Conservation (phyloP, 2,329 filamentous ascomycete species). For the Ophiostoma sp. region DNA sequence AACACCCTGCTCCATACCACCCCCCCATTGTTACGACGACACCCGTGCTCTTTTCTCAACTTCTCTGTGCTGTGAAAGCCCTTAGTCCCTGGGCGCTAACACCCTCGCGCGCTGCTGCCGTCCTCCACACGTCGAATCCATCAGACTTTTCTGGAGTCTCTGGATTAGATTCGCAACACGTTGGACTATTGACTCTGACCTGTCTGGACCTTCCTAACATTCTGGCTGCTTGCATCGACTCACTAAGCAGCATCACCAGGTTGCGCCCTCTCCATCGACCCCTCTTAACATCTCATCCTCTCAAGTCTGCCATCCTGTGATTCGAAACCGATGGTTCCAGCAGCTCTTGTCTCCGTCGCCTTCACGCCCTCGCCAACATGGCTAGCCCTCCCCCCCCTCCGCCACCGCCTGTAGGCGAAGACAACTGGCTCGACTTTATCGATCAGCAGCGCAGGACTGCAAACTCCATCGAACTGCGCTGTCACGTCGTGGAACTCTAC, state of each 20-base stretch:
- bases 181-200: background rate
- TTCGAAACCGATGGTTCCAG: conserved; percentile 25
- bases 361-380: conserved; percentile 26
- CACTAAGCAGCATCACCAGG: background rate
- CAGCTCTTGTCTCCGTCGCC: conserved; percentile 1
- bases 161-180: background rate
- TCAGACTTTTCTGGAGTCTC: conserved; percentile 10
- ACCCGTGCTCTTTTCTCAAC: background rate
- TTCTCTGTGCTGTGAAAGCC: conserved; percentile 1
- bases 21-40: background rate
- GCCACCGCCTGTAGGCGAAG: conserved; percentile 60
- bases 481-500: conserved; percentile 66
- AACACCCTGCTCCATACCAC: background rate
- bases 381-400: conserved; percentile 28
- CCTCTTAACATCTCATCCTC: background rate
- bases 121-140: conserved; percentile 2
- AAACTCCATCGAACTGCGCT: conserved; percentile 59
- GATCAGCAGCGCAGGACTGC: conserved; percentile 62
- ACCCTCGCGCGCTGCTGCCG: background rate
- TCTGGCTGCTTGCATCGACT: background rate
- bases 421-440: conserved; percentile 71
- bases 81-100: conserved; percentile 10
- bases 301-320: background rate
- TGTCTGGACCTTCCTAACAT: background rate
- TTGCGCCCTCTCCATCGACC: background rate